Evolutionary conservation across 2,329 filamentous ascomycete genomes (phyloP).

Genomic region (Exophiala xenobiotica): DNA sequence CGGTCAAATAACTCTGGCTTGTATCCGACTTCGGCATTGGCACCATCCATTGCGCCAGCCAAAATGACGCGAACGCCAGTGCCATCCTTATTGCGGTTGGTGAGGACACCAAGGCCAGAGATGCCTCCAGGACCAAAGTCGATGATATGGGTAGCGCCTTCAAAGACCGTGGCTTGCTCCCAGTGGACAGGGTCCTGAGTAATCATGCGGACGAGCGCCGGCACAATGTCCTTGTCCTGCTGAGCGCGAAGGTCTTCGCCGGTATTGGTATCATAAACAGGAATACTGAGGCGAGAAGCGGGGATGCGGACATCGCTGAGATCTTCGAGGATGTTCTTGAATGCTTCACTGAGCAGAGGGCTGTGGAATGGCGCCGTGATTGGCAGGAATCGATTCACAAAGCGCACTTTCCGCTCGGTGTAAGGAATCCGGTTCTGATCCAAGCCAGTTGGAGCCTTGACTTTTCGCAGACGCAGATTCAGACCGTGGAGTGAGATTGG

Average conservation of each 20-base stretch:
- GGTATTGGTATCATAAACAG: constrained; percentile 86
- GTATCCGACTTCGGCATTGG: constrained; percentile 88
- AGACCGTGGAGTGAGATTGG: constrained; percentile 95
- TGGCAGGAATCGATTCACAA: constrained; percentile 93
- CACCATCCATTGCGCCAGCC: constrained; percentile 88
- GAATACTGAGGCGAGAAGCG: constrained; percentile 70
- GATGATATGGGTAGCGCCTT: constrained; percentile 85
- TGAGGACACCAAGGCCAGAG: constrained; percentile 90
- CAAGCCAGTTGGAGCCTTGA: constrained; percentile 94
- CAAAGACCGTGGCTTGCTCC: constrained; percentile 92
- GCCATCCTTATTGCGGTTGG: constrained; percentile 98
- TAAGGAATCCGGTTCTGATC: constrained; percentile 93
- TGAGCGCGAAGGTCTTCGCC: constrained; percentile 77
- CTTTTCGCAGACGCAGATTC: constrained; percentile 90
- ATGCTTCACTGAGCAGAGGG: constrained; percentile 82
- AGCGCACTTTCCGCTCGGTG: constrained; percentile 93
- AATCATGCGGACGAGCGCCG: constrained; percentile 84
- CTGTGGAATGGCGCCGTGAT: constrained; percentile 99
- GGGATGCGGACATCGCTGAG: constrained; percentile 78
- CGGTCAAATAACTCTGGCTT: constrained; percentile 97
- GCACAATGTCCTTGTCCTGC: constrained; percentile 75
- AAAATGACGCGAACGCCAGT: constrained; percentile 96
- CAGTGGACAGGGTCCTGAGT: constrained; percentile 92
- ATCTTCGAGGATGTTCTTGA: constrained; percentile 79
- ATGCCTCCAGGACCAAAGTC: constrained; percentile 97